Evolutionary conservation across 306 rosid genomes (phyloP).

Genomic region (Vicia faba): DNA sequence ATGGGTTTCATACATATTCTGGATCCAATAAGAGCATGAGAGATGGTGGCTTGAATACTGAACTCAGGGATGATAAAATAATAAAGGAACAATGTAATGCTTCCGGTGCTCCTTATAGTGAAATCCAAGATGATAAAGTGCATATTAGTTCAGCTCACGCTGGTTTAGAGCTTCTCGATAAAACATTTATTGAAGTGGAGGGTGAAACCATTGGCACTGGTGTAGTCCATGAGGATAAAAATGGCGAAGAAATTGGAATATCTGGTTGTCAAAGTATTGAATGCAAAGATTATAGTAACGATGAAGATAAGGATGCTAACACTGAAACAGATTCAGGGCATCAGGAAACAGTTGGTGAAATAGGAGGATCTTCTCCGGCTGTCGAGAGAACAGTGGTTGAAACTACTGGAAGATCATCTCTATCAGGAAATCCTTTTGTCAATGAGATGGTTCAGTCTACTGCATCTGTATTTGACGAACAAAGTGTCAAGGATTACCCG

Average conservation of each 20-base stretch:
- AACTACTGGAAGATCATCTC: constrained; percentile 6
- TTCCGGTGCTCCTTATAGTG: constrained; percentile 27
- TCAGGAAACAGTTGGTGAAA: constrained; percentile 37
- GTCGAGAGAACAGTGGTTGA: background rate
- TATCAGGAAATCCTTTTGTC: constrained; percentile 20
- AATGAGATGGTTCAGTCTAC: constrained; percentile 42
- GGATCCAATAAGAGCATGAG: constrained; percentile 37
- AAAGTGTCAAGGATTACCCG: constrained; percentile 27
- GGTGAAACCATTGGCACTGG: constrained; percentile 30
- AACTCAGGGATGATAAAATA: constrained; percentile 29
- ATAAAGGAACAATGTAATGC: constrained; percentile 36
- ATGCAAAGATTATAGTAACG: constrained; percentile 37
- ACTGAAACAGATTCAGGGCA: constrained; percentile 37
- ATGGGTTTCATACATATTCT: constrained; percentile 25
- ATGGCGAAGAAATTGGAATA: constrained; percentile 23
- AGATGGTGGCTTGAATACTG: constrained; percentile 32
- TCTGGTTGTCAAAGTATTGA: constrained; percentile 29
- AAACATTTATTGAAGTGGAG: constrained; percentile 33
- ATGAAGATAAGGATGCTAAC: background rate
- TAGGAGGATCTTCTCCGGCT: constrained; percentile 44
- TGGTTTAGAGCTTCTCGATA: constrained; percentile 36
- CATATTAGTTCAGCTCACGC: constrained; percentile 19
- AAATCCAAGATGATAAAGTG: background rate
- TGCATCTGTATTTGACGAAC: constrained; percentile 22
- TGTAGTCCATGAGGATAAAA: constrained; percentile 28